Evolutionary conservation across 768 basidiomycete species (phyloP).

Genomic region (Suillus paluster): DNA sequence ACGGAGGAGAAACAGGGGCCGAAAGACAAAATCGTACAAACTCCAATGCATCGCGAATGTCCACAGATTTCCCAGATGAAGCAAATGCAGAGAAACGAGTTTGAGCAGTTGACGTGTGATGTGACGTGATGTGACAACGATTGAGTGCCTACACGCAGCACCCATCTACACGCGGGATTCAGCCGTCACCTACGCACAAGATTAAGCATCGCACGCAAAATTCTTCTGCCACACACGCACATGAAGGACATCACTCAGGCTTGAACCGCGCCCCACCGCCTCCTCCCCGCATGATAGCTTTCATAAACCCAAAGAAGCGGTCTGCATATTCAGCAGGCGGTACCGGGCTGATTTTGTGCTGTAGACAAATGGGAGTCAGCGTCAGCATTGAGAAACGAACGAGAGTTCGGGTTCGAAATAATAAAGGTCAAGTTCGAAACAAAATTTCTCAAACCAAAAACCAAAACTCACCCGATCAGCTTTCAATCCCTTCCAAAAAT

Average conservation of each 20-base stretch:
- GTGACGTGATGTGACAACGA: neutral
- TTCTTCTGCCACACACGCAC: too few relatives aligned
- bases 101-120: neutral
- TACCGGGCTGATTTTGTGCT: constrained; percentile 97
- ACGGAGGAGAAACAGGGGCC: neutral
- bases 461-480: constrained; percentile 77
- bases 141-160: neutral
- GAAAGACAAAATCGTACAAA: neutral
- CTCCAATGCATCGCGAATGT: constrained; percentile 5
- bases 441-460: constrained; percentile 10
- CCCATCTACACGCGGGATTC: neutral
- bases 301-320: constrained; percentile 88
- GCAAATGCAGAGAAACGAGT: neutral
- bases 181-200: neutral
- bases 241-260: constrained; percentile 34
- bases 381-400: neutral
- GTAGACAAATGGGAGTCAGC: constrained; percentile 12
- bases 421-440: constrained; percentile 9
- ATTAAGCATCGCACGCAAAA: neutral
- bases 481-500: constrained; percentile 89
- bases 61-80: neutral
- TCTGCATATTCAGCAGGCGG: constrained; percentile 86
- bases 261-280: constrained; percentile 62
- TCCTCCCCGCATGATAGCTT: constrained; percentile 83
- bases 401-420: too few relatives aligned